phyloP scores from a whole-genome alignment of 208 protist species.

The Wallacemonas collosoma region DNA sequence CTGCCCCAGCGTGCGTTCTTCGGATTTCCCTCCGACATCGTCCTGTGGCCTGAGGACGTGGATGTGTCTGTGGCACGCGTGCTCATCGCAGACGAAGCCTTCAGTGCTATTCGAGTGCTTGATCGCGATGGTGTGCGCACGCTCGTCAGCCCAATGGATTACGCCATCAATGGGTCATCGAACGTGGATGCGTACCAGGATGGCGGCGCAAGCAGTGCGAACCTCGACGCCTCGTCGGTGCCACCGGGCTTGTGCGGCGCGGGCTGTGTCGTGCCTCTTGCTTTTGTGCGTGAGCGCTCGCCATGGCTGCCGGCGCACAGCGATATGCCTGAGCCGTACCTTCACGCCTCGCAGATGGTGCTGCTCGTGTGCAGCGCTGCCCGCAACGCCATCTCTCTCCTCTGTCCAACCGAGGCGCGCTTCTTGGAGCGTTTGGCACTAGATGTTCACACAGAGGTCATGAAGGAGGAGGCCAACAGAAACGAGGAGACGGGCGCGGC shows the following conservation, averaged over 20 bases:
- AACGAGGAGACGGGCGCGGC: background rate
- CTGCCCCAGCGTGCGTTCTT: conserved; percentile 34
- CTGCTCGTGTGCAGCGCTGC: conserved; percentile 36
- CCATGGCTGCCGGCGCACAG: conserved; percentile 21
- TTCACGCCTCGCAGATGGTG: conserved; percentile 38
- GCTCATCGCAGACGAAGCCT: conserved; percentile 47
- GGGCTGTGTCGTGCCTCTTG: conserved; percentile 23
- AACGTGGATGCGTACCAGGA: background rate
- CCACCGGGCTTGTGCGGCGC: conserved; percentile 26
- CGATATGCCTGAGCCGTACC: conserved; percentile 44
- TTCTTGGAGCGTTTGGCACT: conserved; percentile 24
- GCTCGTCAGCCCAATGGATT: conserved; percentile 48
- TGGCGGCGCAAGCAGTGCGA: background rate
- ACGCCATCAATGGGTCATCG: background rate
- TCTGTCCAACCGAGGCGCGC: conserved; percentile 33
- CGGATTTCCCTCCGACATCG: conserved; percentile 48
- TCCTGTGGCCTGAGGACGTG: conserved; percentile 41
- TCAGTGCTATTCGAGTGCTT: conserved; percentile 50
- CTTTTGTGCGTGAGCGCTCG: conserved; percentile 37
- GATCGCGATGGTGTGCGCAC: conserved; percentile 54
- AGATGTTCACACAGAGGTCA: conserved; percentile 8
- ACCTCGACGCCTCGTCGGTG: conserved; percentile 11
- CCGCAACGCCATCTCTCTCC: conserved; percentile 28
- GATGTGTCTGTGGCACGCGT: conserved; percentile 34
- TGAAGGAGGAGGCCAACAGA: background rate